phyloP scores from a whole-genome alignment of 208 protist species.

The Leishmania gerbilli region DNA sequence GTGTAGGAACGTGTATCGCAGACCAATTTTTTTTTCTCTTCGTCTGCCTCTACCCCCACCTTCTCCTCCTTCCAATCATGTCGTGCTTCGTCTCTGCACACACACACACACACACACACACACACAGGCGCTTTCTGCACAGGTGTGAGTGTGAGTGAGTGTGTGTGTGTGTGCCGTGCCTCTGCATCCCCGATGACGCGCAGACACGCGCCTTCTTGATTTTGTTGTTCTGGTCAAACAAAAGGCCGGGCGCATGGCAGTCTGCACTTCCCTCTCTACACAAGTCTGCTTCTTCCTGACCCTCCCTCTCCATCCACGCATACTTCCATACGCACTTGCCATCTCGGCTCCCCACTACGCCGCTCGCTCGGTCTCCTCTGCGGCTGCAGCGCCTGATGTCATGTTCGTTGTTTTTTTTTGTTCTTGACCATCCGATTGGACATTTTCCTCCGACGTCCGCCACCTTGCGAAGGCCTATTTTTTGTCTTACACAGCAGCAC shows the following conservation, averaged over 20 bases:
- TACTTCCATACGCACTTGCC: not conserved
- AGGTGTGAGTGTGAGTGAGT: no score
- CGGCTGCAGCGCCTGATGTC: not conserved
- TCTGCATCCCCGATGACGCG: no score
- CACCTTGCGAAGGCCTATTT: not conserved
- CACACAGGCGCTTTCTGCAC: no score
- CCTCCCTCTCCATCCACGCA: not conserved
- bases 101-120: not conserved
- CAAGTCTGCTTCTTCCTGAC: not conserved
- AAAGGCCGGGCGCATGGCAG: no score
- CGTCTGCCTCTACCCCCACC: not conserved
- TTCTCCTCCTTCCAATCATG: not conserved
- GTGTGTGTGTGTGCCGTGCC: no score
- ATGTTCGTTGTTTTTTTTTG: no score
- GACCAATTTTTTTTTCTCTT: no score
- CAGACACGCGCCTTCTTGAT: no score
- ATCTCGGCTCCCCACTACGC: not conserved
- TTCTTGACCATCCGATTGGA: not conserved
- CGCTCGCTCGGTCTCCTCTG: no score
- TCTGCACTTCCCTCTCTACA: no score
- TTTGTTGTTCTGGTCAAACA: no score
- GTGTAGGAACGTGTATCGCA: no score
- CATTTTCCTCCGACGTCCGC: not conserved
- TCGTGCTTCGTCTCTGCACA: not conserved
- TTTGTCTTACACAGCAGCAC: not conserved